Percentiles rank a stretch among this genome's conserved stretches.
Conservation (phyloP, 2,329 filamentous ascomycete species). For the Colletotrichum falcatum region DNA sequence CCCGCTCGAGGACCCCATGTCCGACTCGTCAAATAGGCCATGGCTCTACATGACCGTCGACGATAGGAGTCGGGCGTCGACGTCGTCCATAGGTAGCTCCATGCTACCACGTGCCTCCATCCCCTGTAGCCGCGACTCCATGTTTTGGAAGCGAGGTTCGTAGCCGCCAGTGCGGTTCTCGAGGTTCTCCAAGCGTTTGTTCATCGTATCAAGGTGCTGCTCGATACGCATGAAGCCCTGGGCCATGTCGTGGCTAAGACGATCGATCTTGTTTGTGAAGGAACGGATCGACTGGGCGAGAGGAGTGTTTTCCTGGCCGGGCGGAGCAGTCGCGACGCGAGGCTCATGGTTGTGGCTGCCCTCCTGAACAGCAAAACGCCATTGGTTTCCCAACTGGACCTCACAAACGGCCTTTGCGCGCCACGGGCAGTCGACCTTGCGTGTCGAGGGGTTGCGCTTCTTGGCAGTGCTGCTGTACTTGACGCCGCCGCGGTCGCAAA, state of each 20-base stretch:
- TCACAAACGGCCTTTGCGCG: conserved; percentile 73
- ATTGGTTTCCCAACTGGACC: conserved; percentile 71
- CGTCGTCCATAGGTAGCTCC: conserved; percentile 57
- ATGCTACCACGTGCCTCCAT: conserved; percentile 50
- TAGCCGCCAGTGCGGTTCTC: conserved; percentile 59
- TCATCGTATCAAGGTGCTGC: conserved; percentile 62
- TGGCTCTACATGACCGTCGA: conserved; percentile 57
- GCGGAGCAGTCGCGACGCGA: conserved; percentile 64
- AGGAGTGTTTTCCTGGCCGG: conserved; percentile 69
- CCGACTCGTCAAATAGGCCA: conserved; percentile 32
- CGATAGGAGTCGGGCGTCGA: conserved; percentile 58
- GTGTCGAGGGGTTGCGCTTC: conserved; percentile 72
- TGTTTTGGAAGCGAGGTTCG: conserved; percentile 59
- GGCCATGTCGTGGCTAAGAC: conserved; percentile 66
- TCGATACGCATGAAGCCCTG: conserved; percentile 65
- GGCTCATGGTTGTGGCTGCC: conserved; percentile 72
- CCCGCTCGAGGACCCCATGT: not conserved
- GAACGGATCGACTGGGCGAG: conserved; percentile 69
- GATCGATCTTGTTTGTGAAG: conserved; percentile 70
- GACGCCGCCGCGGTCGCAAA: conserved; percentile 72
- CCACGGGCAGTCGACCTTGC: conserved; percentile 74
- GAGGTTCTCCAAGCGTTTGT: conserved; percentile 67
- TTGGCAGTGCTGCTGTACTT: conserved; percentile 75
- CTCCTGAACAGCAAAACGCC: conserved; percentile 73
- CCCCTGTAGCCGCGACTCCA: conserved; percentile 56